These are phyloP conservation scores for Cucurbita maxima DNA, from an alignment of 306 rosid genomes.

Conservation along the genomic window DNA sequence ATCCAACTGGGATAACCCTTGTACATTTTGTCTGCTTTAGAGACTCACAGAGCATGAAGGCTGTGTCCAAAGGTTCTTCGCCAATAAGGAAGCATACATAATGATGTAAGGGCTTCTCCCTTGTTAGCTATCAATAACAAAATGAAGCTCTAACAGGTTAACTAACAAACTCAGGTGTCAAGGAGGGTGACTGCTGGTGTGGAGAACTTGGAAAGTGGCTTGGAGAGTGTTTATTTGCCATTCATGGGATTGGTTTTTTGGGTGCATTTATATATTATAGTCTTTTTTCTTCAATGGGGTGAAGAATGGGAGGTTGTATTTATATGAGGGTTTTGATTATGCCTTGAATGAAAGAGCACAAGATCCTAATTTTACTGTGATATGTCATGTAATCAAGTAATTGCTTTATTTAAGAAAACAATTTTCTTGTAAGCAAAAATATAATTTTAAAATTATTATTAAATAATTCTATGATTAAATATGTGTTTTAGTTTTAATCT, in stretches of 20 bases:
- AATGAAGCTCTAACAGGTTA: neutral
- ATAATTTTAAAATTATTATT: no score
- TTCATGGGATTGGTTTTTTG: neutral
- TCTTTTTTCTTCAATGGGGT: neutral
- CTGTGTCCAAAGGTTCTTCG: slow-evolving; percentile 46
- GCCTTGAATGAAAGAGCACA: neutral
- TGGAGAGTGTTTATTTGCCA: neutral
- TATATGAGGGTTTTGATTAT: neutral
- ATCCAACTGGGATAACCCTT: slow-evolving; percentile 81
- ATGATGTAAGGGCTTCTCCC: neutral
- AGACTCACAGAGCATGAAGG: slow-evolving; percentile 90
- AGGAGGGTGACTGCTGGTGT: neutral
- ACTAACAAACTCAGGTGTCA: neutral
- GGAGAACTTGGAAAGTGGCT: neutral
- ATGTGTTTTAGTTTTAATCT: no score
- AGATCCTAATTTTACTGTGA: neutral
- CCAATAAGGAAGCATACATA: slow-evolving; percentile 40
- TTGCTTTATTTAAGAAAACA: no score
- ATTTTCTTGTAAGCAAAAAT: no score
- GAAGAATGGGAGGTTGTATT: neutral
- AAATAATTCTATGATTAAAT: no score
- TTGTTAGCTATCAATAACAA: neutral
- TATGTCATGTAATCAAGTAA: neutral
- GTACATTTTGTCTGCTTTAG: slow-evolving; percentile 91
- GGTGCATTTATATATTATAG: neutral